Conservation (phyloP, 306 rosid genomes). For the Sechiopsis laciniata region DNA sequence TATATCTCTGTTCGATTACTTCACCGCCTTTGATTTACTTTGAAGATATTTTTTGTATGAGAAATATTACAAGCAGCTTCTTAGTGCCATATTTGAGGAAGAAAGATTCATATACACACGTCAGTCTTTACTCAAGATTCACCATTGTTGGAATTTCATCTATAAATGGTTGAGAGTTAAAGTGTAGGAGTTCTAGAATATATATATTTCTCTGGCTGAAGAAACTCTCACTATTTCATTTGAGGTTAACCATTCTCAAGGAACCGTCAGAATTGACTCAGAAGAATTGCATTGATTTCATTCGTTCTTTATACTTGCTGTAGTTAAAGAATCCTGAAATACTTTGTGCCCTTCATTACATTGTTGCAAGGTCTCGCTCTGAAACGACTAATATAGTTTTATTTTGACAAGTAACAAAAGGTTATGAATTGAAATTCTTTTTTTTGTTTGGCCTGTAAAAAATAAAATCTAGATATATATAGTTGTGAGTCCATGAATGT, state of each 20-base stretch:
- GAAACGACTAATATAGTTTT: background rate
- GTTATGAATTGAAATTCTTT: background rate
- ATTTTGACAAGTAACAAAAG: background rate
- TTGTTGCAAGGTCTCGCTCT: background rate
- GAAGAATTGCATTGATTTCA: background rate
- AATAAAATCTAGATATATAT: background rate
- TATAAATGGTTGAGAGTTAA: background rate
- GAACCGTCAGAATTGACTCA: background rate
- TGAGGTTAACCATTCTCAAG: background rate
- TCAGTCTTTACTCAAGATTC: background rate
- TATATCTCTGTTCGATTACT: slow-evolving; percentile 29
- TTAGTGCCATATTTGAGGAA: slow-evolving; percentile 8
- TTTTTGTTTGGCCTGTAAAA: background rate
- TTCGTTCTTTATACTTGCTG: background rate
- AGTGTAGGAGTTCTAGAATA: background rate
- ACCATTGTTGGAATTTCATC: background rate
- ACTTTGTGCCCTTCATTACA: slow-evolving; percentile 12
- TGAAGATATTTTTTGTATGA: background rate
- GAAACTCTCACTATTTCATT: background rate
- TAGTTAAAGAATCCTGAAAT: background rate
- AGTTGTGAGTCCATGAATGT: background rate
- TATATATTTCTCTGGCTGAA: background rate
- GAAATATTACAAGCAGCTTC: background rate
- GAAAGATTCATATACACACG: background rate
- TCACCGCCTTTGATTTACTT: slow-evolving; percentile 12